Percentiles rank a stretch among this genome's conserved stretches.
phyloP scores from a whole-genome alignment of 2,329 filamentous ascomycete genomes.

The Fusarium sp. region DNA sequence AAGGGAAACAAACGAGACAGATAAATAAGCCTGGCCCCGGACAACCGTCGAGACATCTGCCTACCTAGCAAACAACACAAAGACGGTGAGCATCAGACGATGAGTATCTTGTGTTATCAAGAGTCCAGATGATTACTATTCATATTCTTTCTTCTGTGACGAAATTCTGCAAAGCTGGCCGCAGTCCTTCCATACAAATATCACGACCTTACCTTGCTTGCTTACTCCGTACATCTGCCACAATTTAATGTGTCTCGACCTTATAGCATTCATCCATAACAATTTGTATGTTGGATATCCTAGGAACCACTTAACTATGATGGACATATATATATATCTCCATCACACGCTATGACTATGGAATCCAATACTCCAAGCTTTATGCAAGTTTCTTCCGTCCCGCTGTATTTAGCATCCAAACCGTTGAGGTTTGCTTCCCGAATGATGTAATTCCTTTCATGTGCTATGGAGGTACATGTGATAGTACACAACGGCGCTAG shows the following conservation, averaged over 20 bases:
- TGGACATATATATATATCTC: background rate
- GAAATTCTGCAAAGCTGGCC: background rate
- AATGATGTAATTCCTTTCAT: conserved; percentile 36
- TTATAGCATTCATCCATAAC: background rate
- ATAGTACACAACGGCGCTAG: background rate
- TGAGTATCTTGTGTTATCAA: background rate
- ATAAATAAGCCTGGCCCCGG: background rate
- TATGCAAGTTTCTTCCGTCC: background rate
- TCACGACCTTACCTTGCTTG: background rate
- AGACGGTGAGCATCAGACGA: background rate
- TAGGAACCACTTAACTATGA: background rate
- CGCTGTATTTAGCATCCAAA: background rate
- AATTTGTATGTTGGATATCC: background rate
- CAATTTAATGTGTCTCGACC: background rate
- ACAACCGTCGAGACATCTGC: background rate
- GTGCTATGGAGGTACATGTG: conserved; percentile 26
- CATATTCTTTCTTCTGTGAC: background rate
- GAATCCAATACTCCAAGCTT: background rate
- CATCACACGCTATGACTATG: background rate
- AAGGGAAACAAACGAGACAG: conserved; percentile 6
- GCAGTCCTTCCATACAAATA: background rate
- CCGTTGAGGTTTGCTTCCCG: background rate
- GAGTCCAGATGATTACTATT: background rate
- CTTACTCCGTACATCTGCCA: background rate
- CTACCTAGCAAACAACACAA: background rate